Base-by-base conservation (phyloP, 331 rosid genomes). In the Pyracantha coccinea region DNA sequence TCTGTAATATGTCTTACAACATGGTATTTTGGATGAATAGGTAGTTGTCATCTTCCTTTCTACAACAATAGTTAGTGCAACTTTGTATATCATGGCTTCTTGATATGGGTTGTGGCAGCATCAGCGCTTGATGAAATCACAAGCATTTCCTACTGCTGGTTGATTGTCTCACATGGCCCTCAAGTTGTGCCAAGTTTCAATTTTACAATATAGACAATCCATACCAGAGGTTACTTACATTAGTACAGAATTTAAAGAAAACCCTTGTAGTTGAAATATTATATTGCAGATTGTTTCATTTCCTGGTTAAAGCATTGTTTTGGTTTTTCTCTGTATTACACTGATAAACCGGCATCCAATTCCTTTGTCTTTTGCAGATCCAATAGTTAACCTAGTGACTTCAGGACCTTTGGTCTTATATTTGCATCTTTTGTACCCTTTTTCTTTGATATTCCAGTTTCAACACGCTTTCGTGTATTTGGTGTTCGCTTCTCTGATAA, bases 401-500 rank as follows among this genome's bases (percentile, higher is more conserved):
- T 88, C 99, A 50, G 99, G 99, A 66, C 99, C 99, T 53, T 95
- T 74, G 97, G 97, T 76, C 99, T 92, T 83, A 88, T 92, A 84
- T 95, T 95, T 90, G 93, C 99, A 50, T 95, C 97, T 11, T 92
- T 90, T 76, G 86, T 95, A 25, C 99, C 97, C 55, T 95, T 95
- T 81, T 90, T 95, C 97, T 84, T 95, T 77, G 99, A 90, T 86
- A 95, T 92, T 80, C 99, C 99, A 15, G 91, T 95, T 82, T 95
- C 99, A 60, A 95, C 97, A 44, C 88, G 87, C 63, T 86, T 92
- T 75, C 93, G 86, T 79, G 87, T 95, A 27, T 89, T 83, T 82
- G 89, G 96, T 60, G 73, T 88, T 74, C 85, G 71, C 72, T 95
- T 95, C 88, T 95, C 99, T 59, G 96, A 95, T 67, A 95, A 95